Evolutionary conservation across 2,329 filamentous ascomycete genomes (phyloP), one percentile per base, ranked within the genome.

Genomic region (Lasiodiplodia hormozganensis): DNA sequence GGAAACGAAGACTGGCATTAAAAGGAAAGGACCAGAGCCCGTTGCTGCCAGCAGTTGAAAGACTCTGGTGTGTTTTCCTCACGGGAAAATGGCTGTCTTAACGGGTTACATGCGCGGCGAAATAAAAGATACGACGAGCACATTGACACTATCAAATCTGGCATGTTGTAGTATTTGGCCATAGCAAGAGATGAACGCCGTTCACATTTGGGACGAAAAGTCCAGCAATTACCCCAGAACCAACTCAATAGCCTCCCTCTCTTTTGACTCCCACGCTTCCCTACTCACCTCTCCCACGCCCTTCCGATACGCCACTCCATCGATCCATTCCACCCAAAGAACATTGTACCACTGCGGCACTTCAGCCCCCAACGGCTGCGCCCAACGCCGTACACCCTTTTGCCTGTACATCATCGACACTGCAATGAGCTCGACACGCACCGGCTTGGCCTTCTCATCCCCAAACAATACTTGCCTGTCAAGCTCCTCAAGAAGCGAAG

Each of bases 1-100:
- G 18, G 83, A 85, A 73, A 84, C 82, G 7, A 82, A 82, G 72
- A 84, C 82, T 1, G 83, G 83, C 2, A 34, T 34, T 10, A 34
- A 34, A 3, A 34, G 8, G 8, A 34, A 34, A 34, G 31, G 1
- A 7, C 7, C 2, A 34, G 31, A 34, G 8, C 7, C 31, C 8
- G 8, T 34, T 34, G 31, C 7, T 10, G 8, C 31, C 2, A 34
- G 31, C 8, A 10, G 31, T 8, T 34, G 31, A 34, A 34, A 34
- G 31, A 8, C 8, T 2, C 31, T 34, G 31, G 31, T 34, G 31
- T 0, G 5, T 31, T 31, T 31, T 7, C 8, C 31, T 31, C 31
- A 1, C 25, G 2, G 7, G 31, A 34, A 34, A 5, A 28, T 28
- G 28, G 28, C 5, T 28, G 28, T 28, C 6, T 28, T 1, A 6